Evolutionary conservation across 108 stramenopile genomes (phyloP).

Genomic region (Bacterosira constricta): DNA sequence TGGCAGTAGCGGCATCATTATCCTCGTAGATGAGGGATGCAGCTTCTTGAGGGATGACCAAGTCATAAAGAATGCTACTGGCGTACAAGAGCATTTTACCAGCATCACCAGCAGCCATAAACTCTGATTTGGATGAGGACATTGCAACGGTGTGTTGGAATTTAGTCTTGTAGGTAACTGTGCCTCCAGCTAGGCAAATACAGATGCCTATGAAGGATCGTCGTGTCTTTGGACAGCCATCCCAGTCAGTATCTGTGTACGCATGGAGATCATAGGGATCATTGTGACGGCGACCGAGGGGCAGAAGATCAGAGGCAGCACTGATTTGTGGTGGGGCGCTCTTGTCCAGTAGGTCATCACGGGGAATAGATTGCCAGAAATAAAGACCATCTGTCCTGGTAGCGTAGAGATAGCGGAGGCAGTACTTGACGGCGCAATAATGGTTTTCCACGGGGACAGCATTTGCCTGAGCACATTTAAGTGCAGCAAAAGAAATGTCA

Average conservation of each 20-base stretch:
- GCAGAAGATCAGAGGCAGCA: neutral
- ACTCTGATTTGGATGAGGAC: conserved; percentile 39
- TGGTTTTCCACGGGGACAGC: neutral
- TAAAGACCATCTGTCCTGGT: conserved; percentile 1
- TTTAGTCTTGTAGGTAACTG: conserved; percentile 20
- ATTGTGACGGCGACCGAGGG: neutral
- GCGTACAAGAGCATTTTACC: conserved; percentile 33
- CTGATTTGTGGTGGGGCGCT: conserved; percentile 2
- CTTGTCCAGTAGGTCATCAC: neutral
- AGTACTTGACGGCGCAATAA: neutral
- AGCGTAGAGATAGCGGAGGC: neutral
- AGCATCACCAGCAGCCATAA: conserved; percentile 18
- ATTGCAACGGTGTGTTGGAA: too few species aligned
- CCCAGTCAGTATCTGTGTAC: conserved; percentile 39
- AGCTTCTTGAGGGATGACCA: conserved; percentile 26
- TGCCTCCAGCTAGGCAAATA: conserved; percentile 30
- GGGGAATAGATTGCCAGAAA: too few species aligned
- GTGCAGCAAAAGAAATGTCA: neutral
- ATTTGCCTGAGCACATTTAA: conserved; percentile 14
- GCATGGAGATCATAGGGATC: neutral
- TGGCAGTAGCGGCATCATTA: conserved; percentile 16
- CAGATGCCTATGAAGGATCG: conserved; percentile 32
- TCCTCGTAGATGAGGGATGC: conserved; percentile 23
- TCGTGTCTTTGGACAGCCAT: conserved; percentile 13
- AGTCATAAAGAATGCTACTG: conserved; percentile 31